Evolutionary conservation across 768 basidiomycete species (phyloP), one percentile per base, ranked within the genome.

Genomic region (Pisolithus marmoratus): DNA sequence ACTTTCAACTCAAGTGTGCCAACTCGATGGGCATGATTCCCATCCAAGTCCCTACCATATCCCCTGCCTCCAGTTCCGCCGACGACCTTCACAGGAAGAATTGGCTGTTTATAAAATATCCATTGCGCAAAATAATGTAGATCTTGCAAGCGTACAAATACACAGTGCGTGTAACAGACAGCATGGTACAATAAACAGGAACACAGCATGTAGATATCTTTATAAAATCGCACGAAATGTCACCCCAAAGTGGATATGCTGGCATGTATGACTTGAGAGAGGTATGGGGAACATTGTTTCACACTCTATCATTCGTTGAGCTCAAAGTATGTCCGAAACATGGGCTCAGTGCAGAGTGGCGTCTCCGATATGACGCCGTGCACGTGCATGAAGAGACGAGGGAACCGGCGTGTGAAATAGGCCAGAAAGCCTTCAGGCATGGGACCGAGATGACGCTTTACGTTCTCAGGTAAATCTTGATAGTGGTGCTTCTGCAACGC

Each of bases 341-440:
- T 91, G 15, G 89, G 82, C 66, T 98, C 96, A 55, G 77, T 74
- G 47, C 83, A 76, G 38, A 97, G 74, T n/a, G 78, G 71, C 12
- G 85, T 87, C 27, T 78, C 74, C 8, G 79, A 76, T 57, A 99
- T 77, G 60, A 94, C 90, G n/a, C 74, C 67, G 61, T 95, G 87
- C 20, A 97, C 94, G 65, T 97, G 94, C 46, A 97, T 73, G 77
- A 99, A 92, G 8, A 98, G 78, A 15, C 72, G 75, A 14, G 96
- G 96, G 72, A 87, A 98, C n/a, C 94, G 83, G 27, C 82, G 78
- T 3, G 95, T 97, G 65, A 98, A 99, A 69, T 98, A 99, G 1
- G 78, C 72, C 49, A 99, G 70, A 74, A 90, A 98, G 11, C 95
- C 95, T 55, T 87, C 85, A 0, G 96, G 96, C 77, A 98, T 86